A percentile compares a stretch with the other conserved stretches of the same genome.
Conservation (phyloP, 257 asterid genomes). For the Primulina huaijiensis region DNA sequence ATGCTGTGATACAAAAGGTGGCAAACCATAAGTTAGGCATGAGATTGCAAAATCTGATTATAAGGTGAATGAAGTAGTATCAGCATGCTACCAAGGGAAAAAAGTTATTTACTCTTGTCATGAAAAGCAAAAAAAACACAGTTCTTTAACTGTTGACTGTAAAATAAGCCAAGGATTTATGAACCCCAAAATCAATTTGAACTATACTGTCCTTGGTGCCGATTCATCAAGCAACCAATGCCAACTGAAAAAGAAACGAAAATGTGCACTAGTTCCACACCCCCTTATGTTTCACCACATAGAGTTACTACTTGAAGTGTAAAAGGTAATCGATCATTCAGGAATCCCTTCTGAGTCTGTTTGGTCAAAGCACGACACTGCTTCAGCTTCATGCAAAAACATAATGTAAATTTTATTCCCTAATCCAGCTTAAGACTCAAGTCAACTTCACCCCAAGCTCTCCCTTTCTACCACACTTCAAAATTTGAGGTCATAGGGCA, state of each 20-base stretch:
- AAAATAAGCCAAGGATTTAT: too few species aligned
- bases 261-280: neutral
- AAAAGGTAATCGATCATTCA: neutral
- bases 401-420: neutral
- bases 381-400: slow-evolving; percentile 1
- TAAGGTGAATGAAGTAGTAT: slow-evolving; percentile 9
- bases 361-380: neutral
- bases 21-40: slow-evolving; percentile 23
- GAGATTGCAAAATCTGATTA: slow-evolving; percentile 3
- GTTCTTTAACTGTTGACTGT: neutral
- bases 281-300: neutral
- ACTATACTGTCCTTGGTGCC: neutral
- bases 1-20: slow-evolving; percentile 46
- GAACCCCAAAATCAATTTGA: neutral
- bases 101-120: neutral
- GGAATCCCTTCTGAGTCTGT: neutral
- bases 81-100: neutral
- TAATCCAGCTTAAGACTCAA: slow-evolving; percentile 12
- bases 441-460: slow-evolving; percentile 2
- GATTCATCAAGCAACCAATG: neutral
- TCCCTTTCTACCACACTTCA: neutral
- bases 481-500: neutral
- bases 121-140: neutral
- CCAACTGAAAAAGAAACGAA: neutral
- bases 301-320: neutral